Percentiles rank a stretch among this genome's conserved stretches.
phyloP scores from a whole-genome alignment of 495 filamentous ascomycete species.

The Aspergillus steynii region DNA sequence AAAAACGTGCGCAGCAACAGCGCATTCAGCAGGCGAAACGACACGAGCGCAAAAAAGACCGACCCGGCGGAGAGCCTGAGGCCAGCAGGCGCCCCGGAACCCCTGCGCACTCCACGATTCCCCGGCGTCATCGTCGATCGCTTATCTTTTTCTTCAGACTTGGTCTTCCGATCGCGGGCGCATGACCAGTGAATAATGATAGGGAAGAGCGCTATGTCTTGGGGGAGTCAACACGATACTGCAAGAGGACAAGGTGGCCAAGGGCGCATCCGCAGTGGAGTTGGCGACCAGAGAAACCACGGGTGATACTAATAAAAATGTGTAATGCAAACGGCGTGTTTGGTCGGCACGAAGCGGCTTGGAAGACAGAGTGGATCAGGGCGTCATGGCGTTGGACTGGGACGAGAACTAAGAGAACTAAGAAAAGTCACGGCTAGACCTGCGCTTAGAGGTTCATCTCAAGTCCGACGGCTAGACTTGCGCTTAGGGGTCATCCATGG shows the following conservation, averaged over 20 bases:
- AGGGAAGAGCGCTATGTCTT: too few species aligned
- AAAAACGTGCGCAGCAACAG: slow-evolving; percentile 89
- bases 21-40: slow-evolving; percentile 83
- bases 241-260: slow-evolving; percentile 41
- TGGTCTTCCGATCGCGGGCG: not conserved
- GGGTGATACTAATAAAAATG: not conserved
- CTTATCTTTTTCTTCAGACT: not conserved
- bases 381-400: not conserved
- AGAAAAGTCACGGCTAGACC: not conserved
- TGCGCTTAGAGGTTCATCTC: slow-evolving; percentile 4
- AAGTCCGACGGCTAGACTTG: slow-evolving; percentile 33
- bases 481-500: slow-evolving; percentile 31
- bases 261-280: not conserved
- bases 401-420: not conserved
- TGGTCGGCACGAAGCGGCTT: not conserved
- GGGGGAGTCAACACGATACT: not conserved
- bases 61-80: not conserved
- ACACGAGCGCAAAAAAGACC: slow-evolving; percentile 64
- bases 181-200: not conserved
- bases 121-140: not conserved
- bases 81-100: not conserved
- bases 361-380: not conserved
- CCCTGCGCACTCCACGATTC: not conserved
- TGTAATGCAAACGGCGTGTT: not conserved
- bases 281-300: not conserved